Base-by-base conservation (phyloP, 805 yeast species). In the Sugiyamaella smithiae region DNA sequence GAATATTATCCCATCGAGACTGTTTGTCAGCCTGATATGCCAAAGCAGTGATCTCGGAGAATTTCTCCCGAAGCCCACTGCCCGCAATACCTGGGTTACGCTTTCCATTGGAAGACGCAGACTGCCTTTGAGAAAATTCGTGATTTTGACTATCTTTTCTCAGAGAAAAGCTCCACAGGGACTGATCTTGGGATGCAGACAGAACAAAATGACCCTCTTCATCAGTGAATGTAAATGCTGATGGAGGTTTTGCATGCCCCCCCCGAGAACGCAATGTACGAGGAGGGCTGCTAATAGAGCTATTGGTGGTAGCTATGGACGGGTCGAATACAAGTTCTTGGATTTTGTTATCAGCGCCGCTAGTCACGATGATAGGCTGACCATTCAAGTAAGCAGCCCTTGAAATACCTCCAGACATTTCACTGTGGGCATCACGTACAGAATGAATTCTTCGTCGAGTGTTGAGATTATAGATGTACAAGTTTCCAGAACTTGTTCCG, bases 91-190 rank as follows among this genome's bases (percentile, higher is more conserved):
- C 43, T 17, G 49, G 24, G 12, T 14, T 66, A 69, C 56, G 73
- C 74, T 40, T 72, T 72, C 17, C 51, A 43, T 42, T 77, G 17
- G 43, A 19, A 14, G 46, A 42, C 6, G 49, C 44, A 8, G 53
- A 43, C 1, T 48, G 70, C 56, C 85, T 78, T 67, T 90, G 97
- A 0, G 97, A 89, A 60, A 93, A 70, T 63, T 89, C 95, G 61
- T 88, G 96, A 3, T 96, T 87, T 68, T 93, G 99, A 0, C 97
- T 95, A 66, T 93, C 98, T 65, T 93, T 93, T 59, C 98, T 77
- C 46, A 93, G 72, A 1, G 98, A 90, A 60, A 93, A 91, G 6
- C 81, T 77, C 98, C 98, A 93, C 57, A 95, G 75, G 1, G 95
- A 76, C 59, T 78, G 76, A 67, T 93, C 99, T 54, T 82, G 76